phyloP scores from a whole-genome alignment of 805 yeast genomes.

The Suhomyces xylopsoci region DNA sequence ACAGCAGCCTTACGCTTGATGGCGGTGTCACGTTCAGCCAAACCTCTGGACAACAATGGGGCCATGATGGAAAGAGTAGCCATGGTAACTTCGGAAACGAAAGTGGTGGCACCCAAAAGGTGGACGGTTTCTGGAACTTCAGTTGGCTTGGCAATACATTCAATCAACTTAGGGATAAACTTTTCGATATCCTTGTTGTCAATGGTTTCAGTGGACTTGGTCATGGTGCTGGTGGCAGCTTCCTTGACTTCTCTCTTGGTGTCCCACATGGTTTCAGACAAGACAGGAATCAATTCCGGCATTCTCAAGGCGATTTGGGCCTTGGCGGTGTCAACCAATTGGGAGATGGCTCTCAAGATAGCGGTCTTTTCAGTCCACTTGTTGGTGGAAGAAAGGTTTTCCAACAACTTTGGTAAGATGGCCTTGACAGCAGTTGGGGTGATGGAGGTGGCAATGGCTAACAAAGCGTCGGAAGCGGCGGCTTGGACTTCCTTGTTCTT shows the following conservation, averaged over 20 bases:
- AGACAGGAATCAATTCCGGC: constrained; percentile 98
- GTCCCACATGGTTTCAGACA: constrained; percentile 99
- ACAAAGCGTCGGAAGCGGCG: constrained; percentile 72
- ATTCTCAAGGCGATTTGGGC: constrained; percentile 96
- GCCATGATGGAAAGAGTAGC: constrained; percentile 99
- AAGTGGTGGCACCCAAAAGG: constrained; percentile 98
- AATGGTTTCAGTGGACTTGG: constrained; percentile 94
- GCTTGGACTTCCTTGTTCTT: constrained; percentile 74
- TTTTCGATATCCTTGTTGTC: constrained; percentile 99
- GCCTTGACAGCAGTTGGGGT: constrained; percentile 94
- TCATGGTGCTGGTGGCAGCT: constrained; percentile 93
- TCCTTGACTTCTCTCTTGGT: constrained; percentile 97
- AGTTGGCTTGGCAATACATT: constrained; percentile 94
- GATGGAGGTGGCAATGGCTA: constrained; percentile 73
- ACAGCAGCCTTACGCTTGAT: constrained; percentile 99
- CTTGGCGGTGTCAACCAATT: constrained; percentile 91
- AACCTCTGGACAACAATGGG: constrained; percentile 98
- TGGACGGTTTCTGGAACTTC: constrained; percentile 99
- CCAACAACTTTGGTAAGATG: constrained; percentile 75
- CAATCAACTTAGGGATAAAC: constrained; percentile 96
- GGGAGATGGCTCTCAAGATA: constrained; percentile 77
- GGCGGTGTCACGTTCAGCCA: constrained; percentile 98
- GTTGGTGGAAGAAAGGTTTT: constrained; percentile 64
- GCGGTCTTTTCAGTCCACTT: constrained; percentile 99
- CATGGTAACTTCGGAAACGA: constrained; percentile 98